phyloP scores from a whole-genome alignment of 345 rosid species.

The Isatis tinctoria region DNA sequence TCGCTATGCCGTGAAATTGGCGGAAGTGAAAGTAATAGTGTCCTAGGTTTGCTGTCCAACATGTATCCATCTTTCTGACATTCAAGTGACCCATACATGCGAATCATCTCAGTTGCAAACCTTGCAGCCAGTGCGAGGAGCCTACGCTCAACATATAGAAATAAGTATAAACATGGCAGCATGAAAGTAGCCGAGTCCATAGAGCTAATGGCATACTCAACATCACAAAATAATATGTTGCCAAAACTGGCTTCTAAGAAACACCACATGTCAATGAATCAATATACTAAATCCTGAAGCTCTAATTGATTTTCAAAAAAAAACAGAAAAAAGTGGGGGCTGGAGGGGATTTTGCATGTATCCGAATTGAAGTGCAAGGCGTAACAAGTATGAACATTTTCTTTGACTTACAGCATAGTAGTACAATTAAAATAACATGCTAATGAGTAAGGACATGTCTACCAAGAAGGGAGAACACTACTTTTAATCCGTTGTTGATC shows the following conservation, averaged over 20 bases:
- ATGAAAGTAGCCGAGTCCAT: conserved; percentile 16
- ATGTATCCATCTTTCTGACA: conserved; percentile 45
- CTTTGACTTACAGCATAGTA: background rate
- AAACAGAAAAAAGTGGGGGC: conserved; percentile 4
- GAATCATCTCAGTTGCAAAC: conserved; percentile 84
- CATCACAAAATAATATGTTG: background rate
- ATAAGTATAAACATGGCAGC: conserved; percentile 11
- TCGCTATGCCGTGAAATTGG: conserved; percentile 38
- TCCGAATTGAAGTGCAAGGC: conserved; percentile 2
- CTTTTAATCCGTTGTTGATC: conserved; percentile 1
- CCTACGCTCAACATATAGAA: conserved; percentile 47
- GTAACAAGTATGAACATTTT: background rate
- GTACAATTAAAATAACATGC: background rate
- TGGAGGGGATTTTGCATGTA: conserved; percentile 1
- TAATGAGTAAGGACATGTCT: background rate
- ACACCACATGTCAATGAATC: conserved; percentile 5
- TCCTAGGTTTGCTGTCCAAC: conserved; percentile 35
- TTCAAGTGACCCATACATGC: conserved; percentile 59
- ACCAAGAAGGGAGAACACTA: conserved; percentile 3
- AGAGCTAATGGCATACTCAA: conserved; percentile 9
- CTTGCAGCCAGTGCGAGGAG: conserved; percentile 72
- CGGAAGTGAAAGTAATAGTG: conserved; percentile 48
- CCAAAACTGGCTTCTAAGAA: conserved; percentile 12
- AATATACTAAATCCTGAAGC: conserved; percentile 12
- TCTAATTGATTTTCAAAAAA: background rate